These are phyloP conservation scores for Akanthomyces uredinophilus DNA, from an alignment of 2,329 filamentous ascomycete species.

Conservation along the genomic window DNA sequence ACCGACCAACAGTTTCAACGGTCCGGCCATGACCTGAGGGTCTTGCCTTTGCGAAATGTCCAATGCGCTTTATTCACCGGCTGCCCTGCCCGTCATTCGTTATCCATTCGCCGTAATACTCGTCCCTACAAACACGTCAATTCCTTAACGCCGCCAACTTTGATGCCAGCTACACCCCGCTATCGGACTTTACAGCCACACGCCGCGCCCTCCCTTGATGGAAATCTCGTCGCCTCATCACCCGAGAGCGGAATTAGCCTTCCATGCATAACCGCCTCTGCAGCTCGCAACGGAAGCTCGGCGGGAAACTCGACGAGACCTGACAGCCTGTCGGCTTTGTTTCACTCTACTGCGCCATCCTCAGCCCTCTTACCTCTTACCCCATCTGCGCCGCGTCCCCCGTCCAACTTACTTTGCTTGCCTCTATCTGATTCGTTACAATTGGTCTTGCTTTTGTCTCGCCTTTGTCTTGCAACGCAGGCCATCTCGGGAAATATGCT, in stretches of 20 bases:
- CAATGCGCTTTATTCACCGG: background rate
- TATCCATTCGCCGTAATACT: background rate
- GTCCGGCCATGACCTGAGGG: background rate
- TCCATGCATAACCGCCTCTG: background rate
- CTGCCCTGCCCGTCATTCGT: background rate
- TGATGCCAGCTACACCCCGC: background rate
- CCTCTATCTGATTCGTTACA: no score
- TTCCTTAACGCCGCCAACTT: conserved; percentile 7
- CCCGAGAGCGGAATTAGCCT: background rate
- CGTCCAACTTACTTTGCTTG: no score
- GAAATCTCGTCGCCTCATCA: conserved; percentile 1
- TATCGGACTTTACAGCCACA: conserved; percentile 1
- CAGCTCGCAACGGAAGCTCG: background rate
- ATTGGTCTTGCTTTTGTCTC: background rate
- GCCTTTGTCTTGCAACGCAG: background rate
- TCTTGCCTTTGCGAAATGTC: background rate
- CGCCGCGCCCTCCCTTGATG: background rate
- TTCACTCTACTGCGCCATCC: background rate
- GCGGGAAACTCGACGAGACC: background rate
- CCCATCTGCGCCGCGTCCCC: background rate
- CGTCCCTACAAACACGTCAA: no score
- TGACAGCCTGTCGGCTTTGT: background rate
- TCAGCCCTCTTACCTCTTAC: background rate
- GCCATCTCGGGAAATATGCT: background rate
- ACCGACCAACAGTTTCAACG: background rate